Evolutionary conservation across 345 rosid species (phyloP), one percentile per base, ranked within the genome.

Genomic region (Geranium brycei): DNA sequence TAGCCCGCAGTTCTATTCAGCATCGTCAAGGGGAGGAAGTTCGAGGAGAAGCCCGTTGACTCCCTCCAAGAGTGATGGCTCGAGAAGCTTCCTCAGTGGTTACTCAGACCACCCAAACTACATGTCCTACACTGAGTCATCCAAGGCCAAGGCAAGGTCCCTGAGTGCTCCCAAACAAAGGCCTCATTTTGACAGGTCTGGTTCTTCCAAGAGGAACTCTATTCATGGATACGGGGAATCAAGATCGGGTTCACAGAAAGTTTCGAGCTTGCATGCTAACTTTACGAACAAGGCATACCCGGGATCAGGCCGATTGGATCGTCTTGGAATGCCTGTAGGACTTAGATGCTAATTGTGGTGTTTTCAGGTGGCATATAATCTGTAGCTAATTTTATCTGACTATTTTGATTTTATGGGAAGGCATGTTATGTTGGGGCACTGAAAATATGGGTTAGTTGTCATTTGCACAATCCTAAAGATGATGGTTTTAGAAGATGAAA

Each of bases 241-340:
- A 62, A 74, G 86, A 71, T 77, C 89, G 12, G 63, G 64, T 17
- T 65, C 78, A 0, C 91, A 77, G 63, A 85, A 75, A 62, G 79
- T 76, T 31, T 76, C 87, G 58, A 75, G 77, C 13, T 51, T 84
- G 75, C 86, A 82, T 18, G 71, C 87, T 8, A 88, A 66, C 68
- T 88, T 84, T 38, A 63, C 82, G 13, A 83, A 71, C 72, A 95
- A 84, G 69, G 97, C 89, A 7, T 95, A 95, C 65, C 97, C 96
- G 0, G 99, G 99, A 35, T 95, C 95, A 0, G 99, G 99, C 61
- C 89, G 89, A 40, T 72, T 93, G 79, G 96, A 93, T 83, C 82
- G 77, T 66, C 81, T 86, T 0, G 99, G 97, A 47, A 83, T 91
- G 97, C 96, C 96, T 0, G 32, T 87, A 32, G 82, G 79, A 28